Evolutionary conservation across 2,329 filamentous ascomycete genomes (phyloP).

Genomic region (Colletotrichum camelliae): DNA sequence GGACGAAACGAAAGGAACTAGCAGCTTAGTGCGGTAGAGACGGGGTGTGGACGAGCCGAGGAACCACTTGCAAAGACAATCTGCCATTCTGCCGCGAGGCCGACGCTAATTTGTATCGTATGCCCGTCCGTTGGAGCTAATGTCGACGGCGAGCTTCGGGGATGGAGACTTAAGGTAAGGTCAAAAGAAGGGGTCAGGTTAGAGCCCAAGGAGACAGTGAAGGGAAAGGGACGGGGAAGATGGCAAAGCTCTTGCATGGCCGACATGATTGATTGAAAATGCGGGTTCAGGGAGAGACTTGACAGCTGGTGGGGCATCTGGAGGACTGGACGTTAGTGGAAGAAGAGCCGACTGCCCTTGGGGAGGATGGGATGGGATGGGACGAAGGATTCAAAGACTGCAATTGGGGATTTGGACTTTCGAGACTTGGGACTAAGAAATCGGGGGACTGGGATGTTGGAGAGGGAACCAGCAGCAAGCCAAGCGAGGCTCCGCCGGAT

Average conservation of each 20-base stretch:
- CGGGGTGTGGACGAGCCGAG: not conserved
- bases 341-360: not conserved
- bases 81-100: constrained; percentile 14
- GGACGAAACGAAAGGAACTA: not conserved
- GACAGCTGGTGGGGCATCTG: not conserved
- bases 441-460: not conserved
- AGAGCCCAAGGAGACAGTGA: not conserved
- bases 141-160: not conserved
- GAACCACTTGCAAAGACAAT: not conserved
- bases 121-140: not conserved
- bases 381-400: not conserved
- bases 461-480: not conserved
- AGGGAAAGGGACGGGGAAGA: not conserved
- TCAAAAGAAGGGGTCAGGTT: not conserved
- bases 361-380: not conserved
- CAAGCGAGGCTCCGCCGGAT: not conserved
- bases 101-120: not conserved
- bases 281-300: not conserved
- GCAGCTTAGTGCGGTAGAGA: not conserved
- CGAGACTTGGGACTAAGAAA: not conserved
- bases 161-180: not conserved
- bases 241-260: not conserved
- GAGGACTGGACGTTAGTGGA: not conserved
- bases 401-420: not conserved
- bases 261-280: not conserved